Conservation (phyloP, 176 grass and related monocot species). For the Avena sativa region DNA sequence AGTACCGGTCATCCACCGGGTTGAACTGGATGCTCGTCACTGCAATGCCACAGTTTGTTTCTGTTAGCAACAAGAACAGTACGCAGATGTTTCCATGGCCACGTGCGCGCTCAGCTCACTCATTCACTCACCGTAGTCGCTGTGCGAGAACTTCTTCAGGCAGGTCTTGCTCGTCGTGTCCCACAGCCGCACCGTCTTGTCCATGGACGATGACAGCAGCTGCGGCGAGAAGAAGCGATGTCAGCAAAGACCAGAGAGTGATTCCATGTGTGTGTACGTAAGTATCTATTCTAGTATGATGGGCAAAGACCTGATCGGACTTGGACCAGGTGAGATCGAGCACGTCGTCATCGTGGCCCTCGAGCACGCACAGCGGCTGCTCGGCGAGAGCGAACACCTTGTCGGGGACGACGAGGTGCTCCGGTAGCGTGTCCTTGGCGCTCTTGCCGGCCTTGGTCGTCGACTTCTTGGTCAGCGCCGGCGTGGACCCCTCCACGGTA, state of each 20-base stretch:
- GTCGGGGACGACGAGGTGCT: conserved; percentile 85
- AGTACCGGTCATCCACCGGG: conserved; percentile 78
- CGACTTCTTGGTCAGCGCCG: conserved; percentile 52
- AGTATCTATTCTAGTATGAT: neutral
- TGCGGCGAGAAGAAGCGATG: conserved; percentile 11
- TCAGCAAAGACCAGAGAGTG: neutral
- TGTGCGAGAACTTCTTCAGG: conserved; percentile 83
- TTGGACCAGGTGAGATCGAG: conserved; percentile 95
- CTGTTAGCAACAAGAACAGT: neutral
- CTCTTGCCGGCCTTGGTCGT: conserved; percentile 56
- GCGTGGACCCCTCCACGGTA: conserved; percentile 7
- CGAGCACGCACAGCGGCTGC: conserved; percentile 72
- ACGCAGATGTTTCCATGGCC: neutral
- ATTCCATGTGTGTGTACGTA: neutral
- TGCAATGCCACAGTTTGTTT: conserved; percentile 26
- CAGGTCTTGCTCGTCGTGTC: conserved; percentile 69
- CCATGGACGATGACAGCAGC: conserved; percentile 95
- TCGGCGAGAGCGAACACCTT: conserved; percentile 82
- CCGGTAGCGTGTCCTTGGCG: conserved; percentile 57
- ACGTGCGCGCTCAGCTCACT: neutral
- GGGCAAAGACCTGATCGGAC: conserved; percentile 46
- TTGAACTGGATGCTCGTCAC: conserved; percentile 98
- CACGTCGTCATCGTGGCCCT: conserved; percentile 88
- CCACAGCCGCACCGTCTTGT: conserved; percentile 97
- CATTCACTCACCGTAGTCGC: conserved; percentile 67